A percentile compares a stretch with the other conserved stretches of the same genome.
Evolutionary conservation across 371 early-diverging fungal genomes (phyloP).

Genomic region (Mortierella sp.): DNA sequence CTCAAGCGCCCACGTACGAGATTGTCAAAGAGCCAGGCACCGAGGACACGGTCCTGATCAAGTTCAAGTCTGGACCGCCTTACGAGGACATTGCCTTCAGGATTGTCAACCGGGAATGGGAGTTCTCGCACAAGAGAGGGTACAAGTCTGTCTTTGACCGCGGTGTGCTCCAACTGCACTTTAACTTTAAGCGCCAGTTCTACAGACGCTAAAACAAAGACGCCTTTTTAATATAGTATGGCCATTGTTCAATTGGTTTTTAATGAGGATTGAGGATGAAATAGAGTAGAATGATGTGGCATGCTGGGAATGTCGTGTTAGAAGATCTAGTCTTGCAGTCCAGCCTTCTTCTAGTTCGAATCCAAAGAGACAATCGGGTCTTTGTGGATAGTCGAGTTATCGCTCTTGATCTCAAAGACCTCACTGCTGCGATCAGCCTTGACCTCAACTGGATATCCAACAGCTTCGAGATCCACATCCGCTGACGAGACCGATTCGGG

Average conservation of each 20-base stretch:
- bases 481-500: neutral
- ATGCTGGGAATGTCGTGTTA: neutral
- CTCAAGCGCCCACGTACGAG: conserved; percentile 88
- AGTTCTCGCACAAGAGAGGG: conserved; percentile 91
- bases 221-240: neutral
- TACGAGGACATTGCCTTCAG: conserved; percentile 97
- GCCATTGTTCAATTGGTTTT: neutral
- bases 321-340: neutral
- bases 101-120: conserved; percentile 97
- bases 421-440: neutral
- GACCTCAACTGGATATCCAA: neutral
- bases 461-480: neutral
- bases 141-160: conserved; percentile 93
- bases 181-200: conserved; percentile 91
- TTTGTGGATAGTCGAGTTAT: neutral
- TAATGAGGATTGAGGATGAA: neutral
- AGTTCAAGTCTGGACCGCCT: conserved; percentile 94
- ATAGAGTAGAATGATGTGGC: neutral
- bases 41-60: conserved; percentile 84
- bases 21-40: conserved; percentile 83
- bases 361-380: neutral
- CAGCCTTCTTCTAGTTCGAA: neutral
- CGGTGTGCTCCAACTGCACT: conserved; percentile 92
- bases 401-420: neutral
- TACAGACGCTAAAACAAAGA: conserved; percentile 73